Evolutionary conservation across 1,139 yeast species (phyloP).

Genomic region (Blastobotrys buckinghamii): DNA sequence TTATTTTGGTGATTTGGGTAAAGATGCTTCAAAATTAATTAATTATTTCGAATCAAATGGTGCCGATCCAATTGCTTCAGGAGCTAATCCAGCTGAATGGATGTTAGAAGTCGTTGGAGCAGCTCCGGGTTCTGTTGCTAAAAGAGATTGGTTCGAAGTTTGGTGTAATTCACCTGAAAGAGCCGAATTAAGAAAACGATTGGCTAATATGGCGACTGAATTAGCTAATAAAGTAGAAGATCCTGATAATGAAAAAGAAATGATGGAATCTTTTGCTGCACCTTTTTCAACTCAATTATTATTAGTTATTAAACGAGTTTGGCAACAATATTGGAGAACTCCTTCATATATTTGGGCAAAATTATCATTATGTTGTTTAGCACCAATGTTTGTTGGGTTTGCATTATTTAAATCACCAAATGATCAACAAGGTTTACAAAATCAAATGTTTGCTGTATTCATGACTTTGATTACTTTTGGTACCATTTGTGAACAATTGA

Average conservation of each 20-base stretch:
- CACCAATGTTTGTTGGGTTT: slow-evolving; percentile 66
- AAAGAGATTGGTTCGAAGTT: slow-evolving; percentile 57
- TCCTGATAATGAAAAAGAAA: slow-evolving; percentile 20
- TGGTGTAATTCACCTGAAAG: slow-evolving; percentile 60
- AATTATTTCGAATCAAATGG: slow-evolving; percentile 67
- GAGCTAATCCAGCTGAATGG: slow-evolving; percentile 80
- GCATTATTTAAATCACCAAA: slow-evolving; percentile 64
- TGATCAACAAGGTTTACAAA: slow-evolving; percentile 43
- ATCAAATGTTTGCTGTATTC: slow-evolving; percentile 53
- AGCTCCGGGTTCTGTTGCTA: slow-evolving; percentile 68
- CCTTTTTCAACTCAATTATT: slow-evolving; percentile 44
- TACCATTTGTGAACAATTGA: slow-evolving; percentile 63
- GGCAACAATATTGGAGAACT: slow-evolving; percentile 70
- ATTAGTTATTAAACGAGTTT: slow-evolving; percentile 46
- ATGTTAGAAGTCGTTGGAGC: slow-evolving; percentile 77
- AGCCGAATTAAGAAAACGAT: slow-evolving; percentile 34
- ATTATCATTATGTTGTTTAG: slow-evolving; percentile 44
- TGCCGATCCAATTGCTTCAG: slow-evolving; percentile 56
- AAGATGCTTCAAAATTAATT: slow-evolving; percentile 53
- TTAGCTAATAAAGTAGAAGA: slow-evolving; percentile 19
- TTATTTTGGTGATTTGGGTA: slow-evolving; percentile 75
- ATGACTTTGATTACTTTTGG: slow-evolving; percentile 59
- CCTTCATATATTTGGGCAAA: slow-evolving; percentile 68
- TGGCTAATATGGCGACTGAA: slow-evolving; percentile 24
- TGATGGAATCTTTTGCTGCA: slow-evolving; percentile 35